These are phyloP conservation scores for Tylopilus plumbeoviolaceoides DNA, from an alignment of 768 basidiomycete species.

Conservation along the genomic window DNA sequence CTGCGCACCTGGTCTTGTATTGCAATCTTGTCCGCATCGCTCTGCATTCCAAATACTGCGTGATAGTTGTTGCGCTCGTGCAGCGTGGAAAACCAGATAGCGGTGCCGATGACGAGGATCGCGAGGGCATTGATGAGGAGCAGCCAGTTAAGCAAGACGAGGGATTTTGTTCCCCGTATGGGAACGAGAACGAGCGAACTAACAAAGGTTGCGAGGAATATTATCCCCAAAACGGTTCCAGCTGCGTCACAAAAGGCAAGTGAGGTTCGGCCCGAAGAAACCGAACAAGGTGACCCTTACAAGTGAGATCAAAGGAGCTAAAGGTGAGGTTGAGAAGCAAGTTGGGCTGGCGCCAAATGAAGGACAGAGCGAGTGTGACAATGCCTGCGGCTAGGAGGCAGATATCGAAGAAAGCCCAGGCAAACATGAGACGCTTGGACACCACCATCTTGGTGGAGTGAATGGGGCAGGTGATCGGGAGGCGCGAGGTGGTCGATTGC, in stretches of 20 bases:
- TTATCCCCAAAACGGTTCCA: constrained; percentile 65
- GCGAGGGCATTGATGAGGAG: constrained; percentile 62
- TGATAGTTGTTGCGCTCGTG: constrained; percentile 67
- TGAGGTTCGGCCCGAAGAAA: neutral
- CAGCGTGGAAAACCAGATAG: constrained; percentile 81
- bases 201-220: constrained; percentile 61
- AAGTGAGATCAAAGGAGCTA: constrained; percentile 50
- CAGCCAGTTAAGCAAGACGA: constrained; percentile 73
- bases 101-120: constrained; percentile 61
- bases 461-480: neutral
- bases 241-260: constrained; percentile 37
- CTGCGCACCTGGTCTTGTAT: constrained; percentile 70
- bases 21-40: constrained; percentile 42
- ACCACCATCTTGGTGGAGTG: constrained; percentile 46
- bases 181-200: constrained; percentile 70
- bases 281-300: constrained; percentile 37
- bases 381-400: constrained; percentile 67
- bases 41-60: constrained; percentile 46
- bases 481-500: constrained; percentile 10
- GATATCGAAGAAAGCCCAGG: constrained; percentile 71
- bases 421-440: constrained; percentile 62
- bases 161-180: constrained; percentile 62
- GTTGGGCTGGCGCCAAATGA: constrained; percentile 66
- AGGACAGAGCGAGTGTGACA: constrained; percentile 60
- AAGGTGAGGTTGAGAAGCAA: constrained; percentile 74